Evolutionary conservation across 164 flowering plant species (phyloP), one percentile per base, ranked within the genome.

Genomic region (Aristolochia contorta): DNA sequence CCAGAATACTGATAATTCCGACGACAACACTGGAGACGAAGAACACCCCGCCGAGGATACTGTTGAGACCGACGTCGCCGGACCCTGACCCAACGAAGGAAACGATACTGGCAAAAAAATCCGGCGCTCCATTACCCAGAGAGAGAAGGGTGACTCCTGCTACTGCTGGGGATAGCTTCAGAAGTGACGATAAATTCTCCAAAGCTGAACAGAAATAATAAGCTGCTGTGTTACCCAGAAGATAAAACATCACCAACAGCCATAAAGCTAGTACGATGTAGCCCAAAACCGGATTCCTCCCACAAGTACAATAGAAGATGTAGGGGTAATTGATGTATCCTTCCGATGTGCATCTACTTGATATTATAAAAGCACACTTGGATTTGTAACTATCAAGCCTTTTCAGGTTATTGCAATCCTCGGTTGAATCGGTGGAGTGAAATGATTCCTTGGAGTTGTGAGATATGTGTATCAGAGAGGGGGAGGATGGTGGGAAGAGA

Each of bases 101-200:
- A 23, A 78, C 94, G 0, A 84, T 66, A 63, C 81, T 79, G 8
- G 91, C 50, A 61, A 89, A 89, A n/a, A 89, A 80, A 72, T 89
- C 96, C 0, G 89, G 84, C 0, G 96, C 91, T 0, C 96, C 96
- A 61, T 89, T 89, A 7, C 96, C 96, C 2, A 89, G 75, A 0
- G 96, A 79, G 41, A 89, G 84, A 45, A 89, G 81, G n/a, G 94
- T 84, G 16, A 82, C 86, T 5, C 96, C 94, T 52, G 91, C 89
- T 12, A 89, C 71, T 0, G 89, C 72, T 0, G 96, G 96, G 25
- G 96, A 77, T 48, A 89, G 66, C 3, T 71, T 75, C 66, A 86
- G 60, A 15, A 77, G 19, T 51, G 55, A 68, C 1, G 96, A 79
- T 2, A 89, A 57, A 58, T 64, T 74, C 56, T 89, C 91, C 5